A percentile compares a stretch with the other conserved stretches of the same genome.
These are phyloP conservation scores for Collybia mongolica DNA, from an alignment of 768 basidiomycete genomes.

Conservation along the genomic window DNA sequence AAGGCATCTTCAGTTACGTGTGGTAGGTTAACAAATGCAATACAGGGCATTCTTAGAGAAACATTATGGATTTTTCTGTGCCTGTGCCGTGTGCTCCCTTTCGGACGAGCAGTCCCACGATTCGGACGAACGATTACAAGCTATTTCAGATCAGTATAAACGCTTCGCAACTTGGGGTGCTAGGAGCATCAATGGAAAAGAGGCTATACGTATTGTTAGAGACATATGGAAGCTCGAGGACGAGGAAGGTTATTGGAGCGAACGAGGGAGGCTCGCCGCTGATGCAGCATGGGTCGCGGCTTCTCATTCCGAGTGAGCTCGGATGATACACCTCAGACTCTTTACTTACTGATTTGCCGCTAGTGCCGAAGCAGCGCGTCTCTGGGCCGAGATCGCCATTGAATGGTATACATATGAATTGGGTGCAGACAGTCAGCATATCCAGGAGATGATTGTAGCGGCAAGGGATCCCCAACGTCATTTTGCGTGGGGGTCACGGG, in stretches of 20 bases:
- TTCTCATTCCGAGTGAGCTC: slow-evolving; percentile 60
- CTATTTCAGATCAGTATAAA: slow-evolving; percentile 43
- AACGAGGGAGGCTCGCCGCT: slow-evolving; percentile 59
- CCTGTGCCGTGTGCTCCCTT: slow-evolving; percentile 58
- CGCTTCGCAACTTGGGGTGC: slow-evolving; percentile 50
- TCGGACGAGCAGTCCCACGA: slow-evolving; percentile 41
- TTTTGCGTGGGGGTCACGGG: slow-evolving; percentile 47
- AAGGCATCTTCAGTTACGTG: not conserved
- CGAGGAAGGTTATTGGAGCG: slow-evolving; percentile 66
- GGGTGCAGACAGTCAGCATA: slow-evolving; percentile 52
- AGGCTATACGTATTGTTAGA: slow-evolving; percentile 47
- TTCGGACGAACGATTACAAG: slow-evolving; percentile 50
- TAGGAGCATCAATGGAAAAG: slow-evolving; percentile 38
- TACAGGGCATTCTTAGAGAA: slow-evolving; percentile 45
- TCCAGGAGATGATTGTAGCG: slow-evolving; percentile 33
- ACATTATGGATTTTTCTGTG: slow-evolving; percentile 59
- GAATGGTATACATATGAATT: slow-evolving; percentile 59
- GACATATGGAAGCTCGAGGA: slow-evolving; percentile 59
- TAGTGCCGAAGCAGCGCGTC: slow-evolving; percentile 43
- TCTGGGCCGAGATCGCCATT: slow-evolving; percentile 49
- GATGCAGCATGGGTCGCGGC: slow-evolving; percentile 61
- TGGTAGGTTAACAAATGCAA: not conserved
- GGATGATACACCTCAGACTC: not conserved
- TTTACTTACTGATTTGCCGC: slow-evolving; percentile 1
- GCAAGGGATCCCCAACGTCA: slow-evolving; percentile 38